Evolutionary conservation across 371 early-diverging fungal genomes (phyloP).

Genomic region (Vairimorpha ceranae): DNA sequence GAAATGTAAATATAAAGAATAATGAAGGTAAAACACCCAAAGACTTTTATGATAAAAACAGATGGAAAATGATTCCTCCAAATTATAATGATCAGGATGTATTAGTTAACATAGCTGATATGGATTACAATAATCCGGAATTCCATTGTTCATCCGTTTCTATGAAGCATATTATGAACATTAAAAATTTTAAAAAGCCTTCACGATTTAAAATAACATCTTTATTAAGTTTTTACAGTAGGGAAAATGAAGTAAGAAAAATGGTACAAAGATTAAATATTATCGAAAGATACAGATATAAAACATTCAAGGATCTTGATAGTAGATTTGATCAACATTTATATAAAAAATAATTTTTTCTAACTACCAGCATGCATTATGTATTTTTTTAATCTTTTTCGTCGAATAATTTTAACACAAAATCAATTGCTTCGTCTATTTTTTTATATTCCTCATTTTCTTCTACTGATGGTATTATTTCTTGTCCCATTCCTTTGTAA

Average conservation of each 20-base stretch:
- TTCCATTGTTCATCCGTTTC: neutral
- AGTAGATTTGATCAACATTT: neutral
- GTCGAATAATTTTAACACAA: conserved; percentile 34
- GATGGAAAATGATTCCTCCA: neutral
- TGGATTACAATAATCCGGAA: neutral
- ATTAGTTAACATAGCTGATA: conserved; percentile 4
- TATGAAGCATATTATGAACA: neutral
- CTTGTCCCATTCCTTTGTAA: conserved; percentile 27
- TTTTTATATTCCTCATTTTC: conserved; percentile 51
- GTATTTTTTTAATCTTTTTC: conserved; percentile 12
- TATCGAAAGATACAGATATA: neutral
- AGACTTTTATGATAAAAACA: conserved; percentile 3
- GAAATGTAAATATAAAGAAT: conserved; percentile 25
- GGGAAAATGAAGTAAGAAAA: neutral
- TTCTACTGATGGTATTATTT: neutral
- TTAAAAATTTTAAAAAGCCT: neutral
- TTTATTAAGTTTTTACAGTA: neutral
- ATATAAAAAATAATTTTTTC: neutral
- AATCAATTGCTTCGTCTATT: conserved; percentile 41
- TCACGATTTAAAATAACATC: conserved; percentile 11
- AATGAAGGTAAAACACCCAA: neutral
- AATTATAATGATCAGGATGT: neutral
- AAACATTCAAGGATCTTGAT: neutral
- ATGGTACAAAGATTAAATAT: neutral
- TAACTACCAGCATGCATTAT: neutral